These are phyloP conservation scores for Linnemannia zychae DNA, from an alignment of 192 early-diverging fungal species.

Conservation along the genomic window DNA sequence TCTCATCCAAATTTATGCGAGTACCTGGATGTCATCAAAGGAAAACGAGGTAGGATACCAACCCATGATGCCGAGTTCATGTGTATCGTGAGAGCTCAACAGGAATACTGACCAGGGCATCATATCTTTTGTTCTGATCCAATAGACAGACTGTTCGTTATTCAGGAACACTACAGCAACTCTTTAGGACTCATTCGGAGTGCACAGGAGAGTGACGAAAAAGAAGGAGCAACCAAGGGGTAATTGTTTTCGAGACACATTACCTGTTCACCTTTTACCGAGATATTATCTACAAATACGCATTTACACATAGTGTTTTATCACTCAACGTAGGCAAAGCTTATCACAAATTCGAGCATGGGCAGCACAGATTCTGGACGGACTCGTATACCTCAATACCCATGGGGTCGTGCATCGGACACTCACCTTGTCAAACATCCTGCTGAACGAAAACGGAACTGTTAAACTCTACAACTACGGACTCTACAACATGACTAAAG, in stretches of 20 bases:
- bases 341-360: conserved; percentile 54
- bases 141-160: conserved; percentile 69
- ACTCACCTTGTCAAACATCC: conserved; percentile 61
- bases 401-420: conserved; percentile 63
- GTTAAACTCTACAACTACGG: conserved; percentile 71
- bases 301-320: neutral
- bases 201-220: conserved; percentile 21
- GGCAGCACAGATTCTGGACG: conserved; percentile 67
- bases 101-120: neutral
- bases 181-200: conserved; percentile 25
- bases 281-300: neutral
- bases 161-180: conserved; percentile 62
- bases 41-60: conserved; percentile 65
- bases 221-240: conserved; percentile 27
- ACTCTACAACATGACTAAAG: conserved; percentile 69
- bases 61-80: neutral
- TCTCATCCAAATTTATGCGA: conserved; percentile 72
- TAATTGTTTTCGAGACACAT: neutral
- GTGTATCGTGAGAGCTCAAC: neutral
- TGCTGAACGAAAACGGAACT: conserved; percentile 61
- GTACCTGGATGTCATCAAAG: conserved; percentile 74
- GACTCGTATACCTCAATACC: conserved; percentile 61
- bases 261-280: too few relatives aligned
- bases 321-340: conserved; percentile 23
- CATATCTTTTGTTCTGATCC: neutral